Evolutionary conservation across 306 rosid species (phyloP).

Genomic region (Ormosia semicastrata): DNA sequence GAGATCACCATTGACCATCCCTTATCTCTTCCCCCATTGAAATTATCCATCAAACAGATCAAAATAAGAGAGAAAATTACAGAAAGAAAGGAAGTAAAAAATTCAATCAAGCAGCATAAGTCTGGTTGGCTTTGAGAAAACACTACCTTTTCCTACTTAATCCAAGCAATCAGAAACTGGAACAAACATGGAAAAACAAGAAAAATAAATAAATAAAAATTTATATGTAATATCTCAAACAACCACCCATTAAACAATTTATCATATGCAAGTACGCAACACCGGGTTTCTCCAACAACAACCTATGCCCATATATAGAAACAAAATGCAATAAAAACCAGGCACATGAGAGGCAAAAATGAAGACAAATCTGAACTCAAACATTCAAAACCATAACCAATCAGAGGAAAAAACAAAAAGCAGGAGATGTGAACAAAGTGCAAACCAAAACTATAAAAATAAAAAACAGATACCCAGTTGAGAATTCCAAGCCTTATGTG

Average conservation of each 20-base stretch:
- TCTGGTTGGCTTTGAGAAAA: too few relatives aligned
- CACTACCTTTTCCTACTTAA: constrained; percentile 27
- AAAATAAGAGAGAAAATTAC: not conserved
- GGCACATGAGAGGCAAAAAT: constrained; percentile 9
- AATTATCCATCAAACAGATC: not conserved
- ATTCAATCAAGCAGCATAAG: not conserved
- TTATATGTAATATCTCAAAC: constrained; percentile 12
- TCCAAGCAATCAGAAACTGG: constrained; percentile 15
- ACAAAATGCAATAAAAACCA: constrained; percentile 33
- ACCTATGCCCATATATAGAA: constrained; percentile 25
- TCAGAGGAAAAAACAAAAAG: constrained; percentile 42
- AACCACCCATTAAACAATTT: constrained; percentile 22
- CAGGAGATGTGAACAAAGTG: constrained; percentile 32
- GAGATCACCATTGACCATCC: constrained; percentile 7
- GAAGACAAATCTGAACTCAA: constrained; percentile 38
- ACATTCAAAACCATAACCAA: constrained; percentile 39
- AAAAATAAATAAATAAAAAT: not conserved
- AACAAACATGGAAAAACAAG: not conserved
- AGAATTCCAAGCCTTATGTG: constrained; percentile 48
- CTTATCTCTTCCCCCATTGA: not conserved
- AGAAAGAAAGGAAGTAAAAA: too few relatives aligned
- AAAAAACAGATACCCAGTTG: constrained; percentile 44
- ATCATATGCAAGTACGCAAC: constrained; percentile 17
- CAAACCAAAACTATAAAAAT: constrained; percentile 30
- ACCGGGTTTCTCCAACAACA: not conserved